Percentiles rank a stretch among this genome's conserved stretches.
Evolutionary conservation across 2,329 filamentous ascomycete species (phyloP).

Genomic region (Clonostachys rosea): DNA sequence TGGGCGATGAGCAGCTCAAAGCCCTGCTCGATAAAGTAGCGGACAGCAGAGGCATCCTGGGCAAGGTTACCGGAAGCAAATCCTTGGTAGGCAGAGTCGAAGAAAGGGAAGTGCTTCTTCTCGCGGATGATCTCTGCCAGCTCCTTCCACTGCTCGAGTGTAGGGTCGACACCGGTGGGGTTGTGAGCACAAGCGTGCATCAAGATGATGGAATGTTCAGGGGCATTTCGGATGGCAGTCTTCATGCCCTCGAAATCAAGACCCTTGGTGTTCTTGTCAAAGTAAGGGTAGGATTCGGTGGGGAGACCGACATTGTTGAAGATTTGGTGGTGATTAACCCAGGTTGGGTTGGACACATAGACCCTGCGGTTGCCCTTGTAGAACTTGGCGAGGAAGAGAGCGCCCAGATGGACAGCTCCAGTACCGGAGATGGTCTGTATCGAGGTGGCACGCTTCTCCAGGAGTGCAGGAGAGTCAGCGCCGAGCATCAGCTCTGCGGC

Average conservation of each 20-base stretch:
- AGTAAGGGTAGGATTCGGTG: conserved; percentile 88
- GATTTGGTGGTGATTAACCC: conserved; percentile 99
- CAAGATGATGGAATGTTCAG: conserved; percentile 78
- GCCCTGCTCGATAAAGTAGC: conserved; percentile 88
- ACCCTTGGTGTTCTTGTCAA: conserved; percentile 80
- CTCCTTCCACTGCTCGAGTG: conserved; percentile 89
- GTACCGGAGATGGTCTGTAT: conserved; percentile 97
- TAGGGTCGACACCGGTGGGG: conserved; percentile 94
- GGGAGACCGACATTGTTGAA: conserved; percentile 83
- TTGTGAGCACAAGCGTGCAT: conserved; percentile 97
- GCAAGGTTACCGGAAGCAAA: conserved; percentile 89
- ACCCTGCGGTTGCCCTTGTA: conserved; percentile 70
- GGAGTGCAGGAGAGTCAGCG: conserved; percentile 71
- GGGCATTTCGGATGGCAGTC: conserved; percentile 62
- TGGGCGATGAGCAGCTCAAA: conserved; percentile 87
- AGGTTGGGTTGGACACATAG: conserved; percentile 93
- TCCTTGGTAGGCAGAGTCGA: conserved; percentile 96
- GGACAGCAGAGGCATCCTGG: conserved; percentile 85
- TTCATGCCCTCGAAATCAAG: conserved; percentile 92
- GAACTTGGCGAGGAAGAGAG: conserved; percentile 91
- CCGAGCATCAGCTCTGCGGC: conserved; percentile 90
- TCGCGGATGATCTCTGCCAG: conserved; percentile 72
- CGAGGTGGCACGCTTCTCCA: conserved; percentile 75
- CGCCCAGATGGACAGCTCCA: conserved; percentile 89
- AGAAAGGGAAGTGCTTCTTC: conserved; percentile 93